Conservation (phyloP, 2,329 filamentous ascomycete species). For the Paecilomyces sp. region DNA sequence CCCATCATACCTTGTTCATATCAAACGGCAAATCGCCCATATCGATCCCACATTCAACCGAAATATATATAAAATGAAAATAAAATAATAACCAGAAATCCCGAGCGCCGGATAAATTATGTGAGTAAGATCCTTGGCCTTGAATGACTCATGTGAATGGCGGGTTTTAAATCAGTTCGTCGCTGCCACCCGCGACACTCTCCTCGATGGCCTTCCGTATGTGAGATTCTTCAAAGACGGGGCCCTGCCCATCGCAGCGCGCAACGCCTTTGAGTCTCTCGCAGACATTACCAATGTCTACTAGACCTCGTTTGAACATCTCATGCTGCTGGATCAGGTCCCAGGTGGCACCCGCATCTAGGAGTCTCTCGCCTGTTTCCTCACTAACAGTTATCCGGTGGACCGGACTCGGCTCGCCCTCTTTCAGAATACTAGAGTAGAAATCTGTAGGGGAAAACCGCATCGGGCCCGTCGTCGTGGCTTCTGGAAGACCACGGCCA, state of each 20-base stretch:
- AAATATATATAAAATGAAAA: not conserved
- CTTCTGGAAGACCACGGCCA: slow-evolving; percentile 15
- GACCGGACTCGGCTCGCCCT: slow-evolving; percentile 39
- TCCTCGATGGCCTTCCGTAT: slow-evolving; percentile 69
- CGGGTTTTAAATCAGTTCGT: slow-evolving; percentile 61
- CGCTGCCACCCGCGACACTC: slow-evolving; percentile 67
- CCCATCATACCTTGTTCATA: not conserved
- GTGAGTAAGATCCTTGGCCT: not conserved
- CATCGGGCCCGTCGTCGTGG: slow-evolving; percentile 59
- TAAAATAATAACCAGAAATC: not conserved
- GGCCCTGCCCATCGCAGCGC: slow-evolving; percentile 78
- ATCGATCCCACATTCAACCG: not conserved
- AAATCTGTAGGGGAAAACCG: slow-evolving; percentile 67
- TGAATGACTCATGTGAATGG: not conserved
- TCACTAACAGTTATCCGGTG: slow-evolving; percentile 63
- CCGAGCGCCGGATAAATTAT: not conserved
- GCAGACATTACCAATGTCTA: slow-evolving; percentile 76
- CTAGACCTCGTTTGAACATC: slow-evolving; percentile 65
- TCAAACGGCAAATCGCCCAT: not conserved
- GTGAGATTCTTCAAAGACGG: slow-evolving; percentile 73
- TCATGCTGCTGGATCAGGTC: slow-evolving; percentile 79
- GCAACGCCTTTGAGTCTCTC: slow-evolving; percentile 68
- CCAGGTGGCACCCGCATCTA: slow-evolving; percentile 77
- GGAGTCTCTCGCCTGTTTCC: slow-evolving; percentile 58
- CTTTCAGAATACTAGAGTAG: slow-evolving; percentile 55